phyloP scores from a whole-genome alignment of 2,329 filamentous ascomycete genomes.

The Sarocladium strictum region DNA sequence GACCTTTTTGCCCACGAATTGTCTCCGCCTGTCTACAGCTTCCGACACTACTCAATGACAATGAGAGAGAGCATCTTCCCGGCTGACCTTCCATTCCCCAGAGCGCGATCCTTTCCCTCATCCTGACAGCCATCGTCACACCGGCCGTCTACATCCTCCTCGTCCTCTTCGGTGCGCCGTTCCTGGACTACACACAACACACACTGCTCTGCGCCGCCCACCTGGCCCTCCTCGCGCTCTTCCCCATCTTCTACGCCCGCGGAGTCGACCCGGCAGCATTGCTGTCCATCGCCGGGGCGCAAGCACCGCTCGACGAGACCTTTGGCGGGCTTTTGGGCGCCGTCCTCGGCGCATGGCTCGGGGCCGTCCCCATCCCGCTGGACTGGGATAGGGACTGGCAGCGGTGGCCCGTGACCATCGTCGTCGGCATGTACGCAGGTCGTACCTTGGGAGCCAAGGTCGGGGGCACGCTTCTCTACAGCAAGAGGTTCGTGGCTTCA shows the following conservation, averaged over 20 bases:
- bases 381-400: constrained; percentile 99
- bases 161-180: constrained; percentile 85
- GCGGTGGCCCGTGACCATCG: constrained; percentile 90
- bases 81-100: too few relatives aligned
- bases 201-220: constrained; percentile 79
- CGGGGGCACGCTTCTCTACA: constrained; percentile 46
- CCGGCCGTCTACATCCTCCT: constrained; percentile 57
- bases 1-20: too few relatives aligned
- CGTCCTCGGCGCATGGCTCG: constrained; percentile 80
- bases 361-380: constrained; percentile 88
- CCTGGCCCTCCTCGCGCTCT: constrained; percentile 69
- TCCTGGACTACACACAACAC: constrained; percentile 72
- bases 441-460: constrained; percentile 64
- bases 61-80: too few relatives aligned
- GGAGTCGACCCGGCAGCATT: constrained; percentile 70
- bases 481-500: neutral
- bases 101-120: constrained; percentile 39
- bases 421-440: constrained; percentile 76
- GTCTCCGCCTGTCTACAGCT: too few relatives aligned
- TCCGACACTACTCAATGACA: too few relatives aligned
- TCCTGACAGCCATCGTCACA: constrained; percentile 65
- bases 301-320: constrained; percentile 72
- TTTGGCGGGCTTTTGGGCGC: constrained; percentile 79
- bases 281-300: constrained; percentile 60
- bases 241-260: constrained; percentile 80